Conservation (phyloP, 805 yeast species). For the Barnettozyma wickerhamii region DNA sequence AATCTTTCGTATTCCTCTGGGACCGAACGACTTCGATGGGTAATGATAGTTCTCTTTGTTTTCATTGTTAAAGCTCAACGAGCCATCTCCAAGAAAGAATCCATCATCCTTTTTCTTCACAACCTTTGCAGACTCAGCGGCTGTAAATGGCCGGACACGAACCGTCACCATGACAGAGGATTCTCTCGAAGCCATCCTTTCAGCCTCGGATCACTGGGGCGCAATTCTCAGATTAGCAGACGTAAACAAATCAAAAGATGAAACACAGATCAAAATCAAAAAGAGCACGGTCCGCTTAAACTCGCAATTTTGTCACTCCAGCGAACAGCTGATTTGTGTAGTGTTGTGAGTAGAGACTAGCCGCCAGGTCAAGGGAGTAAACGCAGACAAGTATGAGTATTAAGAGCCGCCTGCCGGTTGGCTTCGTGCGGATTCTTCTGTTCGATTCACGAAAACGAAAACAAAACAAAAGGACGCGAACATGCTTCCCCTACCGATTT, state of each 20-base stretch:
- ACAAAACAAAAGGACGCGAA: slow-evolving; percentile 8
- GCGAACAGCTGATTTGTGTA: too few species aligned
- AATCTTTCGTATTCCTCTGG: slow-evolving; percentile 59
- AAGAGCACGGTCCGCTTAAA: too few species aligned
- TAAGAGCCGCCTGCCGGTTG: too few species aligned
- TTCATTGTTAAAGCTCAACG: slow-evolving; percentile 31
- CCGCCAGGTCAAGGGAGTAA: too few species aligned
- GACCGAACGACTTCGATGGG: slow-evolving; percentile 25
- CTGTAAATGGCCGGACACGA: slow-evolving; percentile 80
- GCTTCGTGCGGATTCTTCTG: too few species aligned
- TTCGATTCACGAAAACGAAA: slow-evolving; percentile 1
- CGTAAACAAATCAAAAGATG: too few species aligned
- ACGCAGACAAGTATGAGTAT: too few species aligned
- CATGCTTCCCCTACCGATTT: not conserved
- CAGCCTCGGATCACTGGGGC: too few species aligned
- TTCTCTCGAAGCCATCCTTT: slow-evolving; percentile 25
- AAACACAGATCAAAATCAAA: too few species aligned
- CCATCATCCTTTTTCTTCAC: slow-evolving; percentile 34
- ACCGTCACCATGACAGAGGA: slow-evolving; percentile 76
- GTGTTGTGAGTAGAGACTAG: too few species aligned
- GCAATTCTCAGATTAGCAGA: too few species aligned
- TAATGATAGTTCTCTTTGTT: slow-evolving; percentile 19
- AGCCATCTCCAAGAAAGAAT: slow-evolving; percentile 52
- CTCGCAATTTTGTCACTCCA: too few species aligned
- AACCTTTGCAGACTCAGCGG: slow-evolving; percentile 46